Evolutionary conservation across 2,329 filamentous ascomycete species (phyloP), one percentile per base, ranked within the genome.

Genomic region (Exutisphaerella laricina): DNA sequence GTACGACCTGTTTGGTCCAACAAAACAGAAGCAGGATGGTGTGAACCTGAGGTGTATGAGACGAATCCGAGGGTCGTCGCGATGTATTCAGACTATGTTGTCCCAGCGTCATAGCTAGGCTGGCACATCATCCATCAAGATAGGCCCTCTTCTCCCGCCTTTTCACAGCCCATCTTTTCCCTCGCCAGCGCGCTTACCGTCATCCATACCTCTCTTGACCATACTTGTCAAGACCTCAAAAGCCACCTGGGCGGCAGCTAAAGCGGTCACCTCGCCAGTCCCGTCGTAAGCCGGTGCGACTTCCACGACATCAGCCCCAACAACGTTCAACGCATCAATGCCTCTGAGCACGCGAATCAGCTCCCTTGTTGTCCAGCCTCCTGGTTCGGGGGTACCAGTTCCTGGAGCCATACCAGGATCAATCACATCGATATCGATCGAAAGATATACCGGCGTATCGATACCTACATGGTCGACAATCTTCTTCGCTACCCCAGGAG

Each of bases 251-350:
- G 87, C 87, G 2, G 80, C 88, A 12, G 86, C 87, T 51, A 94
- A 66, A 9, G 86, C 85, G 28, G 88, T 95, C 58, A 82, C 82
- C 69, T 94, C 88, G 1, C 81, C 85, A 5, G 70, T 70, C 8
- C 83, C 82, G 70, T 95, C 87, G 61, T 94, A 95, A 9, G 84
- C 84, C 0, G 88, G 88, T 31, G 83, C 80, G 6, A 94, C 86
- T 71, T 95, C 89, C 4, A 96, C 89, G 36, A 95, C 78, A 66
- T 95, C 89, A 0, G 88, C 89, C 1, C 88, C 89, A 3, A 95
- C 3, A 12, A 95, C 69, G 60, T 95, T 94, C 62, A 95, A 64
- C 0, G 72, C 77, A 68, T 95, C 88, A 30, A 95, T 77, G 0
- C 86, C 88, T 22, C 88, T 73, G 61, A 95, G 66, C 45, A 95